These are phyloP conservation scores for Huntiella bhutanensis DNA, from an alignment of 2,329 filamentous ascomycete species.

Conservation along the genomic window DNA sequence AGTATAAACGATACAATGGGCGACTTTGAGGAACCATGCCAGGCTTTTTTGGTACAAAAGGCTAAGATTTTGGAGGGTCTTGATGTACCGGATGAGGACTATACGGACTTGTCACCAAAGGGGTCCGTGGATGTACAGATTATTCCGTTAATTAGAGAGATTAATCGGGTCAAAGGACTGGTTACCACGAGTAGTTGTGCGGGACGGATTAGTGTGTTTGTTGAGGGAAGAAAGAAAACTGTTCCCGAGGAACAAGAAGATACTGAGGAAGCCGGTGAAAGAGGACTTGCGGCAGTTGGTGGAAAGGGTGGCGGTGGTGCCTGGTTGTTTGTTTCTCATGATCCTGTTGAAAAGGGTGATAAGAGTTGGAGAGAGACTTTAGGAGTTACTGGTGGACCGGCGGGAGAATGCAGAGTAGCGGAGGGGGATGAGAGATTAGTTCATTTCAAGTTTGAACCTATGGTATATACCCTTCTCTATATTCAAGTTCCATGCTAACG, in stretches of 20 bases:
- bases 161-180: conserved; percentile 56
- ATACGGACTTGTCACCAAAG: conserved; percentile 75
- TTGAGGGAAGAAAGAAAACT: conserved; percentile 42
- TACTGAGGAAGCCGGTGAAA: neutral
- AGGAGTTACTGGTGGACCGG: conserved; percentile 21
- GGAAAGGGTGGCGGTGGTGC: conserved; percentile 70
- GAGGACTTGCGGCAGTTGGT: conserved; percentile 40
- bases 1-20: neutral
- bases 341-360: conserved; percentile 31
- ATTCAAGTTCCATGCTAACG: neutral
- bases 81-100: conserved; percentile 46
- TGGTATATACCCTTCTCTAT: conserved; percentile 42
- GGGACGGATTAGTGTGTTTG: conserved; percentile 69
- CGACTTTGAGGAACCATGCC: conserved; percentile 17
- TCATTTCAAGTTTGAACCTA: conserved; percentile 85
- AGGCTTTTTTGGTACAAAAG: conserved; percentile 43
- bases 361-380: conserved; percentile 19
- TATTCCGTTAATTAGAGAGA: conserved; percentile 53
- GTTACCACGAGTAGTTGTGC: conserved; percentile 91
- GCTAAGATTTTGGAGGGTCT: conserved; percentile 53
- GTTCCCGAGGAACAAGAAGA: conserved; percentile 5
- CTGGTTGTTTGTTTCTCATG: conserved; percentile 82
- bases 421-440: conserved; percentile 31
- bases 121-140: conserved; percentile 70
- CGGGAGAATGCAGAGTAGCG: conserved; percentile 11